Evolutionary conservation across 768 basidiomycete genomes (phyloP).

Genomic region (Tricholoma sp.): DNA sequence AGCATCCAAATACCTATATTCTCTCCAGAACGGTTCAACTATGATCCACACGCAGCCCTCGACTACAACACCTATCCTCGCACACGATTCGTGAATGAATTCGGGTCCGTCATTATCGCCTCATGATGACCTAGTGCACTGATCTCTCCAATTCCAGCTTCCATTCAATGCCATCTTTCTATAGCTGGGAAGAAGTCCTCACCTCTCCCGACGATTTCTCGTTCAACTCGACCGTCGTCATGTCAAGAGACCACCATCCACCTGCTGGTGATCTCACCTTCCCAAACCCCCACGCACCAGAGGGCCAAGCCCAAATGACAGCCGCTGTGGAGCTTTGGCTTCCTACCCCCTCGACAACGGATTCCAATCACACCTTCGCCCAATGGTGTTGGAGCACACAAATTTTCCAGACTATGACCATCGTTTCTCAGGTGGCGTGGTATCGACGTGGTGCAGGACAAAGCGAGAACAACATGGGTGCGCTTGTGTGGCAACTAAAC

Average conservation of each 20-base stretch:
- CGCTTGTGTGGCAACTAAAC: slow-evolving; percentile 55
- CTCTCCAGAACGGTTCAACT: slow-evolving; percentile 50
- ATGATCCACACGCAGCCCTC: slow-evolving; percentile 47
- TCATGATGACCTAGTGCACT: neutral
- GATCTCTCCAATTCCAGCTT: slow-evolving; percentile 28
- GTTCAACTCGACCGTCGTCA: slow-evolving; percentile 54
- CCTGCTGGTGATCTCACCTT: slow-evolving; percentile 46
- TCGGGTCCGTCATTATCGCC: slow-evolving; percentile 33
- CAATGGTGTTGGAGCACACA: slow-evolving; percentile 65
- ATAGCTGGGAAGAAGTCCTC: slow-evolving; percentile 55
- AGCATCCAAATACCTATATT: neutral
- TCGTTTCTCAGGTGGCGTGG: slow-evolving; percentile 54
- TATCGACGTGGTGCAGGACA: slow-evolving; percentile 56
- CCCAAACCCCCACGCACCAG: slow-evolving; percentile 50
- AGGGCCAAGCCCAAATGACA: slow-evolving; percentile 52
- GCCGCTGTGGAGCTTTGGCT: slow-evolving; percentile 49
- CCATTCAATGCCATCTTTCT: slow-evolving; percentile 62
- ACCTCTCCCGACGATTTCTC: slow-evolving; percentile 43
- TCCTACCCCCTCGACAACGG: slow-evolving; percentile 41
- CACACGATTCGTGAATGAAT: slow-evolving; percentile 52
- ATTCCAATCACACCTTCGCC: slow-evolving; percentile 53
- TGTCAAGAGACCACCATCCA: slow-evolving; percentile 52
- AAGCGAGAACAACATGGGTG: slow-evolving; percentile 55
- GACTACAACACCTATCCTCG: slow-evolving; percentile 50
- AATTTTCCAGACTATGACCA: slow-evolving; percentile 54